Evolutionary conservation across 768 basidiomycete species (phyloP).

Genomic region (Lactifluus hygrophoroides): DNA sequence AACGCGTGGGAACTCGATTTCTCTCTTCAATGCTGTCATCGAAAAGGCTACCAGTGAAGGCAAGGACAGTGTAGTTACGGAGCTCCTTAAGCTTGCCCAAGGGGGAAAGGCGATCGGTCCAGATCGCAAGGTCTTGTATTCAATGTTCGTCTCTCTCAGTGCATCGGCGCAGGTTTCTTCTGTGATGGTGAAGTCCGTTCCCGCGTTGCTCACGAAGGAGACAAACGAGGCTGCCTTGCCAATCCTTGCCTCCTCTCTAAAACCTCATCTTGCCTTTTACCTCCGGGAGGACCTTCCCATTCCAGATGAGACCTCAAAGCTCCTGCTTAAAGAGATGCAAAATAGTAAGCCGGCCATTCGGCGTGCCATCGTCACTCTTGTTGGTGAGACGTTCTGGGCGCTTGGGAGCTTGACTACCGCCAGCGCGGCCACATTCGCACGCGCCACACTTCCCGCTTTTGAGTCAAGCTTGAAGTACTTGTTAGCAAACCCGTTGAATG

Average conservation of each 20-base stretch:
- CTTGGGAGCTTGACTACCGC: constrained; percentile 33
- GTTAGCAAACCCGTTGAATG: constrained; percentile 48
- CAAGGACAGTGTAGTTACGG: constrained; percentile 42
- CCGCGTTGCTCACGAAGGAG: constrained; percentile 58
- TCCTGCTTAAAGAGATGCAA: constrained; percentile 66
- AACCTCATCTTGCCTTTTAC: constrained; percentile 49
- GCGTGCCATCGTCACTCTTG: constrained; percentile 52
- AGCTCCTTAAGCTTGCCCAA: constrained; percentile 67
- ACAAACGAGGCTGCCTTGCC: constrained; percentile 58
- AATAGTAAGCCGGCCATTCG: constrained; percentile 54
- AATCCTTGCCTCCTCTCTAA: constrained; percentile 46
- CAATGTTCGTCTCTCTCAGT: constrained; percentile 54
- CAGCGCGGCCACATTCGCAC: constrained; percentile 44
- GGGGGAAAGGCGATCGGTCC: constrained; percentile 79
- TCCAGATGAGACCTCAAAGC: constrained; percentile 34
- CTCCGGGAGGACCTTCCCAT: constrained; percentile 38
- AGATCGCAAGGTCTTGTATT: constrained; percentile 80
- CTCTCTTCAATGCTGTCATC: constrained; percentile 46
- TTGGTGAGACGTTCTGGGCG: constrained; percentile 53
- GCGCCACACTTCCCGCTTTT: constrained; percentile 48
- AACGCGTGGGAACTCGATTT: constrained; percentile 48
- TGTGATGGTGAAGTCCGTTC: constrained; percentile 34
- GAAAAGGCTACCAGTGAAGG: constrained; percentile 31
- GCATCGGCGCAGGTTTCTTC: constrained; percentile 44
- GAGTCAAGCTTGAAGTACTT: constrained; percentile 64